Base-by-base conservation (phyloP, 2,329 filamentous ascomycete species). In the Allantophomopsis cytisporea region DNA sequence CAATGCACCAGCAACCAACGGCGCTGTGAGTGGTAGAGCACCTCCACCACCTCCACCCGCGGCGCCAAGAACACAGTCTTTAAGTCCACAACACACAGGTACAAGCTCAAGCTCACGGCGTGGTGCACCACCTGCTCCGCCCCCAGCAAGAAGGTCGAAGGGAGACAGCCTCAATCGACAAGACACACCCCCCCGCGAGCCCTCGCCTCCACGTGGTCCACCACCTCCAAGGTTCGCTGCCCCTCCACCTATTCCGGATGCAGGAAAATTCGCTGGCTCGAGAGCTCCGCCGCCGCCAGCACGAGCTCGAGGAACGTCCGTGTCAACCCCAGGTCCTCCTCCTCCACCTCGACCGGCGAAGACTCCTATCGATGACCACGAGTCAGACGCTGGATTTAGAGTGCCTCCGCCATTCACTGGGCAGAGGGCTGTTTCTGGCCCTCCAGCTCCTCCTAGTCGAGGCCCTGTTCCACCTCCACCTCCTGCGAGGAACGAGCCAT, bases 211-310 rank as follows among this genome's bases (percentile, higher is more conserved):
- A 14, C 53, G 56, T 41, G 59, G 61, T 18, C 69, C 70, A 8
- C 72, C 77, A 16, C 72, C 79, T 38, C 75, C 76, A 7, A 72
- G 70, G 50, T 96, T 94, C 63, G 73, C 78, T 47, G 89, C 85
- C 7, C 91, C 91, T 35, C 91, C 91, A 28, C 84, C 89, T 2
- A 62, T 96, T 43, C 76, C 85, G 40, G 88, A 94, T 58, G 91
- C 91, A 42, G 91, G 91, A 31, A 94, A 85, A 60, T 91, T 76
- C 54, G 86, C 82, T 3, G 69, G 79, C 45, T 59, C 65, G 21
- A 63, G 66, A 41, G 59, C 58, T 17, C 66, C 60, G 42, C 48
- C 65, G 15, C 55, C 64, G 11, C 52, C 45, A 37, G 16, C 59
- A 23, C 61, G 71, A 58, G 50, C 65, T 53, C 59, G 68, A 52